These are phyloP conservation scores for Fusarium pininemorale DNA, from an alignment of 2,329 filamentous ascomycete species.

Conservation along the genomic window DNA sequence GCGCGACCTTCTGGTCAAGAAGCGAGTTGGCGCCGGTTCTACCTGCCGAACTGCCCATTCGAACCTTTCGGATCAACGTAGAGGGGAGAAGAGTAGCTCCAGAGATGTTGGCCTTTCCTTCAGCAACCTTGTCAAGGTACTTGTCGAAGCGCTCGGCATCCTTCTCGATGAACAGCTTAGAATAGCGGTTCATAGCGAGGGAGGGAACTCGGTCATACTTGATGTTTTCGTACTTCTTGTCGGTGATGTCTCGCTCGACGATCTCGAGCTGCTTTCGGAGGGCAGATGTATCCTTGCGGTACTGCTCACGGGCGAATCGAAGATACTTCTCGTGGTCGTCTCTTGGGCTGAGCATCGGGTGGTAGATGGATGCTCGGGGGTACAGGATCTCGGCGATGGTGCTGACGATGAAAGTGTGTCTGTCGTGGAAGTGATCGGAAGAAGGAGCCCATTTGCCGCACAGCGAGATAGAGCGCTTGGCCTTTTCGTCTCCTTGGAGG, in stretches of 20 bases:
- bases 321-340: conserved; percentile 61
- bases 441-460: conserved; percentile 70
- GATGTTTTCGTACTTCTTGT: conserved; percentile 58
- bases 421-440: conserved; percentile 64
- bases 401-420: conserved; percentile 64
- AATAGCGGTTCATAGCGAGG: conserved; percentile 64
- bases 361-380: conserved; percentile 46
- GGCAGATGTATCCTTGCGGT: conserved; percentile 60
- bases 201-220: conserved; percentile 66
- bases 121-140: conserved; percentile 60
- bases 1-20: conserved; percentile 42
- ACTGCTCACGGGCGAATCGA: conserved; percentile 61
- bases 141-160: conserved; percentile 59
- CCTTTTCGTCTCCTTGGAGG: conserved; percentile 51
- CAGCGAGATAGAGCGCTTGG: conserved; percentile 59
- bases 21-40: conserved; percentile 4
- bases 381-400: conserved; percentile 66
- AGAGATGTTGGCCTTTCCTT: conserved; percentile 60
- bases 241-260: conserved; percentile 62
- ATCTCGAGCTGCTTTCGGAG: conserved; percentile 63
- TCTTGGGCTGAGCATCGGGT: conserved; percentile 43
- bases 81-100: conserved; percentile 65
- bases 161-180: conserved; percentile 58
- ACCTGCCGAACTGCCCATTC: background rate
- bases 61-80: conserved; percentile 51